Conservation (phyloP, 2,329 filamentous ascomycete genomes). For the Fonsecaea nubica region DNA sequence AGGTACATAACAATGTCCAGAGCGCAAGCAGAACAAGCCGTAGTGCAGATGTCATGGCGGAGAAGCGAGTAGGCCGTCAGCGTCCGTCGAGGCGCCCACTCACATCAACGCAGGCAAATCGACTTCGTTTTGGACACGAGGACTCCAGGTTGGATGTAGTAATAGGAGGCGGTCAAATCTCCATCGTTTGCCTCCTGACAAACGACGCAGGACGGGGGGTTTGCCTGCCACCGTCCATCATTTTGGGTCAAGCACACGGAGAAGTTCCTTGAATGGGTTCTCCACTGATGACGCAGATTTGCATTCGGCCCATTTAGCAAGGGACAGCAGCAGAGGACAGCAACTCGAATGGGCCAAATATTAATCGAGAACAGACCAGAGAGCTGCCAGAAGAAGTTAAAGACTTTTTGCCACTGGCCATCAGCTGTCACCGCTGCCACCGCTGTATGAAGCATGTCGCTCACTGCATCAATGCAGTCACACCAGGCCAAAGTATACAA, state of each 20-base stretch:
- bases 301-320: not conserved
- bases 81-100: slow-evolving; percentile 9
- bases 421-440: not conserved
- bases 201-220: not conserved
- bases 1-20: slow-evolving; percentile 13
- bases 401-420: not conserved
- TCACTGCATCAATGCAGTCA: not conserved
- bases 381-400: not conserved
- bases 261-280: not conserved
- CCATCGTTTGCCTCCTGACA: too few species aligned
- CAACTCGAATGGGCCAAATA: not conserved
- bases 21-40: slow-evolving; percentile 8
- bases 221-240: not conserved
- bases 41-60: slow-evolving; percentile 6
- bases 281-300: slow-evolving; percentile 11
- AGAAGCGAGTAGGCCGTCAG: slow-evolving; percentile 7
- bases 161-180: not conserved
- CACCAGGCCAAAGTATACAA: not conserved
- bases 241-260: not conserved
- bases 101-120: not conserved
- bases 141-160: not conserved
- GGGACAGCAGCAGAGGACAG: not conserved
- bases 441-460: not conserved
- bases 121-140: not conserved
- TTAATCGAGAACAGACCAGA: not conserved